Evolutionary conservation across 257 asterid species (phyloP), one percentile per base, ranked within the genome.

Genomic region (Capsicum baccatum): DNA sequence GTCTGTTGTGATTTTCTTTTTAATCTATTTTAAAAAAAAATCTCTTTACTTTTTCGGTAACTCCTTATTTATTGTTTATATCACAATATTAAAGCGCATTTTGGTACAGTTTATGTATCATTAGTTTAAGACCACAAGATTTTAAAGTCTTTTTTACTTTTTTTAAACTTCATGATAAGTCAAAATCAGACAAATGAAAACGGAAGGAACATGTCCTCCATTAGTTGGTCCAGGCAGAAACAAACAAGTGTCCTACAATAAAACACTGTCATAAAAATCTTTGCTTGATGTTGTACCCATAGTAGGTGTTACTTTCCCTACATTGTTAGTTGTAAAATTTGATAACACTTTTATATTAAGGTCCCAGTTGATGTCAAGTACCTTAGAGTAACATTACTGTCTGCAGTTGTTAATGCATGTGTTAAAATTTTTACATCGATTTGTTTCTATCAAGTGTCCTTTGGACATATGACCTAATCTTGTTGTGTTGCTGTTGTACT

Each of bases 161-260:
- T 26, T 2, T 11, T 5, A 10, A 63, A 63, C 0, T 26, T 5
- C 5, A 2, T 21, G 9, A 0, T 11, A 26, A 26, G 9, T 5
- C 9, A 10, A 0, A 10, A 10, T 21, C 13, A 21, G 12, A 21
- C 16, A 26, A 44, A 44, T 44, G 5, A 6, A 6, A 44, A 6
- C 48, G 48, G 48, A 44, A 6, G 6, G 48, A 44, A 5, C 6
- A 44, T 54, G 66, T n/a, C 33, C n/a, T 35, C 19, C 83, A 52
- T 81, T 55, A 47, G 71, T 19, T 16, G 81, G 81, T 76, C 48
- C 68, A 37, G 60, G 59, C 82, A 63, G 78, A 4, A 82, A 47
- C 79, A 73, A 84, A 89, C 69, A 76, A 85, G 69, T 79, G 90
- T 88, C 85, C 84, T 86, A 81, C 87, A 83, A 52, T 11, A 83